A percentile compares a stretch with the other conserved stretches of the same genome.
These are phyloP conservation scores for Gracilaria gracilis DNA, from an alignment of 23 red algal genomes.

Conservation along the genomic window DNA sequence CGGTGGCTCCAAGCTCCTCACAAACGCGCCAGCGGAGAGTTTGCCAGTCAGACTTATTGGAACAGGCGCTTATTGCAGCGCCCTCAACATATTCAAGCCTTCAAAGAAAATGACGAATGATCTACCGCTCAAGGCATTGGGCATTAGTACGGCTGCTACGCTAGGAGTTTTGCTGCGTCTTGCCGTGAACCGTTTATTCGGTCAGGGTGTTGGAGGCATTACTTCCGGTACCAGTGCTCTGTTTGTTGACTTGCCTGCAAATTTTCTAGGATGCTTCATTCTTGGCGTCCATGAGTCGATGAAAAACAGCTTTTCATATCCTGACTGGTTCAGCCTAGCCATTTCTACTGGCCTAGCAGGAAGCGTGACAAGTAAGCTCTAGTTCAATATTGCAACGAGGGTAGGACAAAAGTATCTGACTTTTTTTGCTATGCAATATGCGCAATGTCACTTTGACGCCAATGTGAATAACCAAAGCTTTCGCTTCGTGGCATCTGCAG, in stretches of 20 bases:
- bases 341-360: conserved; percentile 50
- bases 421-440: background rate
- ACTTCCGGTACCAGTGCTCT: conserved; percentile 4
- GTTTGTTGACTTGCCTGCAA: conserved; percentile 44
- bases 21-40: background rate
- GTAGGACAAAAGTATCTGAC: background rate
- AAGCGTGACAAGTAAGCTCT: conserved; percentile 53
- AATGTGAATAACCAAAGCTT: conserved; percentile 9
- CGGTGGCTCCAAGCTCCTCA: background rate
- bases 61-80: background rate
- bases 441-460: background rate
- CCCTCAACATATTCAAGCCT: background rate
- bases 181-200: conserved; percentile 31
- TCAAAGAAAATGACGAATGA: background rate
- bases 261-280: conserved; percentile 51
- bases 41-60: background rate
- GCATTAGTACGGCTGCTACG: conserved; percentile 39
- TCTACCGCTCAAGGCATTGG: background rate
- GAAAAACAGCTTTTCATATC: conserved; percentile 11
- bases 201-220: background rate
- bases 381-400: background rate
- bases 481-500: conserved; percentile 60
- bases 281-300: conserved; percentile 13
- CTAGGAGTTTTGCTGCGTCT: conserved; percentile 45
- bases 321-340: conserved; percentile 8